Base-by-base conservation (phyloP, 2,329 filamentous ascomycete species). In the Nigrospora sphaerica region DNA sequence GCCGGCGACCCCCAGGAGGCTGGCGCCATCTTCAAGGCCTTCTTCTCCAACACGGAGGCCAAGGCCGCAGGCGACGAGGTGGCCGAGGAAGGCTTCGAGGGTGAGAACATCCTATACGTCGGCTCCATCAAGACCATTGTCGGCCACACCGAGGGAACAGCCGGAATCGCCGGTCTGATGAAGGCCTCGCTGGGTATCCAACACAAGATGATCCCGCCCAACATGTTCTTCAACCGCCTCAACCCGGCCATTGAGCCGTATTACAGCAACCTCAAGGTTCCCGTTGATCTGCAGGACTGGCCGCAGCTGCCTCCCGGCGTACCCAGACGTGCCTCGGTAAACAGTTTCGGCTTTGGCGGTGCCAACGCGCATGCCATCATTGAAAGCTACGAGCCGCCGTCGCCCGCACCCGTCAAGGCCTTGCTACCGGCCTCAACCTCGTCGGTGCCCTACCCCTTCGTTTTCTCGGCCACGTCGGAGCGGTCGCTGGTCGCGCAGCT, bases 101-200 rank as follows among this genome's bases (percentile, higher is more conserved):
- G 14, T 11, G 35, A 37, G 10, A 18, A 28, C 12, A 43, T 43
- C 37, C 33, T 71, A 18, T 46, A 67, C 2, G 68, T 71, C 2
- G 69, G 68, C 4, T 72, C 68, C 0, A 52, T 70, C 46, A 72
- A 72, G 59, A 72, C 69, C 0, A 59, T 71, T 3, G 62, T 72
- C 32, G 75, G 74, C 17, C 74, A 78, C 50, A 74, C 47, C 0
- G 52, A 54, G 28, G 49, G 45, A n/a, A 46, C 53, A 5, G 50
- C 47, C n/a, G 58, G 57, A 1, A 54, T 78, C 14, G 72, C 73
- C 0, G 70, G 71, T 10, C 43, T 77, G 9, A 58, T 78, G 17
- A 74, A 73, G 53, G 64, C 67, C 0, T 52, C 72, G 1, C 56
- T 69, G 23, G 59, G 63, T 37, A 62, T 76, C 54, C 62, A 67